Evolutionary conservation across 2,329 filamentous ascomycete species (phyloP), one percentile per base, ranked within the genome.

Genomic region (Neoascochyta sp.): DNA sequence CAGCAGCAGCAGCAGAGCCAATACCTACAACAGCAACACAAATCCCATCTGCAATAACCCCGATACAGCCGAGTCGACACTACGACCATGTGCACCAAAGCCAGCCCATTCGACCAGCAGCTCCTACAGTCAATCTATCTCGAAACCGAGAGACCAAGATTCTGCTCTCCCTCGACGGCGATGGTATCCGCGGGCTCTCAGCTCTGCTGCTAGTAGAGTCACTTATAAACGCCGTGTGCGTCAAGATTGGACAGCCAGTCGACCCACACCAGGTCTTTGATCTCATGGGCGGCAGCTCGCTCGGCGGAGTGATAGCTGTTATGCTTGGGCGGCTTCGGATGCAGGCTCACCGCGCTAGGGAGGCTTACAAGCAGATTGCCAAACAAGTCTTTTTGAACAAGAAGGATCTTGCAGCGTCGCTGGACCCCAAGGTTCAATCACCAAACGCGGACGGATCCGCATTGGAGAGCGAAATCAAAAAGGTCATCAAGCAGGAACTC

Each of bases 261-360:
- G 48, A 53, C 11, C 47, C 51, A 5, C 49, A 50, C 16, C 51
- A 57, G 24, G 55, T 60, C 21, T 60, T 60, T 29, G 51, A 60
- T 27, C 31, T 60, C 14, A 50, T 54, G 7, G 51, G 52, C 9
- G 54, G 55, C 5, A 41, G 43, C 23, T 57, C 52, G 11, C 47
- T 52, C 5, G 51, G 52, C 7, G 55, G 52, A 7, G 24, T 57
- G 5, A 39, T 57, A 21, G 55, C 48, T 4, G 44, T 60, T 27
- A 42, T 60, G 43, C 35, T 60, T 13, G 50, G 47, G 12, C 51
- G 55, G 10, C 36, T 60, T 10, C 50, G 49, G 9, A 56, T 60
- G 52, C 48, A 47, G 30, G 43, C 46, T 3, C 50, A 57, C 15
- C 36, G 34, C 22, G 55, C 55, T 6, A 40, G 54, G 29, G 54